These are phyloP conservation scores for Rhizopus microsporus DNA, from an alignment of 371 early-diverging fungal species.

Conservation along the genomic window DNA sequence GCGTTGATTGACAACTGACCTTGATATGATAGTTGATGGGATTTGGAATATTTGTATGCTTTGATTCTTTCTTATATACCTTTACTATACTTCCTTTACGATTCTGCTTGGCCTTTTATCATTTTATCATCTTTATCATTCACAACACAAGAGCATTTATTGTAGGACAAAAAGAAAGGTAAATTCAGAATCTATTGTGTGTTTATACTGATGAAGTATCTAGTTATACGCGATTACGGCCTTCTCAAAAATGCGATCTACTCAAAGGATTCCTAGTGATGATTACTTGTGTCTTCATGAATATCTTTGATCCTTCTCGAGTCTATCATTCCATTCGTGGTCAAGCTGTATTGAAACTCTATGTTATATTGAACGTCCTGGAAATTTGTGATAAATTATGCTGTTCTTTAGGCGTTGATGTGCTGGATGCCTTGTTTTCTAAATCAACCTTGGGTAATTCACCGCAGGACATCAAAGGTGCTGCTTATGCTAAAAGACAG, in stretches of 20 bases:
- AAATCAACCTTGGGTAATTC: constrained; percentile 58
- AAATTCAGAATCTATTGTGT: neutral
- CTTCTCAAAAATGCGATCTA: constrained; percentile 85
- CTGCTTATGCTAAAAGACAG: constrained; percentile 49
- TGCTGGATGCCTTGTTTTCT: constrained; percentile 89
- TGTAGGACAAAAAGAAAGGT: constrained; percentile 28
- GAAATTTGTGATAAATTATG: constrained; percentile 95
- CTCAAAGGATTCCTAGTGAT: constrained; percentile 78
- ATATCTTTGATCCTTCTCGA: constrained; percentile 81
- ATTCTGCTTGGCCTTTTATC: constrained; percentile 68
- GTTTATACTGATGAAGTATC: neutral
- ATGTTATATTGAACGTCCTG: constrained; percentile 94
- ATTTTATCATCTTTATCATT: constrained; percentile 26
- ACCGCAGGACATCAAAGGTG: constrained; percentile 20
- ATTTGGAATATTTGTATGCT: constrained; percentile 90
- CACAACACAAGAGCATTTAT: constrained; percentile 20
- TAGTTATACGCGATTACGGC: constrained; percentile 55
- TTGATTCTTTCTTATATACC: constrained; percentile 91
- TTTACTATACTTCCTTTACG: constrained; percentile 94
- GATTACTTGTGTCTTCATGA: constrained; percentile 73
- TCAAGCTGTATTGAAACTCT: constrained; percentile 94
- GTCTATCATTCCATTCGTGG: constrained; percentile 95
- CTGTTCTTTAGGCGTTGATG: constrained; percentile 92
- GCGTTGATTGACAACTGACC: neutral
- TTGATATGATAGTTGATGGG: constrained; percentile 63